Conservation (phyloP, 1,284 basidiomycete species). For the Singerocomus inundabilis region DNA sequence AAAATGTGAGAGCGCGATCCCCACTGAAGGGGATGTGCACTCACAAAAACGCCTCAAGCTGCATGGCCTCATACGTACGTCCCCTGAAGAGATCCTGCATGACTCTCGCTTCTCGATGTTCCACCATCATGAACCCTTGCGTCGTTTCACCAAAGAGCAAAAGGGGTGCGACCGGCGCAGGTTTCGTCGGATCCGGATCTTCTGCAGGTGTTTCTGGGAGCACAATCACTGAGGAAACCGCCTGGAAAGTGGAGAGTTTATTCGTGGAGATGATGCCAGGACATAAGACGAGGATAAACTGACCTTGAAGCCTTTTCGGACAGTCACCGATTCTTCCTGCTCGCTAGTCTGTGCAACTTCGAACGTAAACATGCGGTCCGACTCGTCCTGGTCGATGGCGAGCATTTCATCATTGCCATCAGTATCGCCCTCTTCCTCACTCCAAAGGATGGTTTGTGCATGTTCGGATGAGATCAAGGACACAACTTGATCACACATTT, state of each 20-base stretch:
- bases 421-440: conserved; percentile 37
- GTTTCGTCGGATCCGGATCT: conserved; percentile 13
- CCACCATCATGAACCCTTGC: conserved; percentile 36
- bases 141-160: conserved; percentile 37
- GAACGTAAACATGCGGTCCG: conserved; percentile 51
- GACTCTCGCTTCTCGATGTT: conserved; percentile 18
- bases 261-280: background rate
- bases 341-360: conserved; percentile 57
- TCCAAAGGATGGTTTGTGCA: conserved; percentile 43
- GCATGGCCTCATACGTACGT: conserved; percentile 2
- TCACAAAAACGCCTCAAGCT: conserved; percentile 22
- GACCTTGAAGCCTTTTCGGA: conserved; percentile 45
- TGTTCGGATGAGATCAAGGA: conserved; percentile 49
- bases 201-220: conserved; percentile 6
- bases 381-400: conserved; percentile 39
- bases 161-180: conserved; percentile 18
- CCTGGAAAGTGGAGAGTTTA: conserved; percentile 6
- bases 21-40: background rate
- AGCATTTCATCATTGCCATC: conserved; percentile 24
- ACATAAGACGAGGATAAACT: background rate
- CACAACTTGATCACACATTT: conserved; percentile 52
- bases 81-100: background rate
- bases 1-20: background rate
- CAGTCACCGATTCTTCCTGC: conserved; percentile 51
- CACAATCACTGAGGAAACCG: conserved; percentile 14